phyloP scores from a whole-genome alignment of 257 asterid genomes.

The Petrea volubilis region DNA sequence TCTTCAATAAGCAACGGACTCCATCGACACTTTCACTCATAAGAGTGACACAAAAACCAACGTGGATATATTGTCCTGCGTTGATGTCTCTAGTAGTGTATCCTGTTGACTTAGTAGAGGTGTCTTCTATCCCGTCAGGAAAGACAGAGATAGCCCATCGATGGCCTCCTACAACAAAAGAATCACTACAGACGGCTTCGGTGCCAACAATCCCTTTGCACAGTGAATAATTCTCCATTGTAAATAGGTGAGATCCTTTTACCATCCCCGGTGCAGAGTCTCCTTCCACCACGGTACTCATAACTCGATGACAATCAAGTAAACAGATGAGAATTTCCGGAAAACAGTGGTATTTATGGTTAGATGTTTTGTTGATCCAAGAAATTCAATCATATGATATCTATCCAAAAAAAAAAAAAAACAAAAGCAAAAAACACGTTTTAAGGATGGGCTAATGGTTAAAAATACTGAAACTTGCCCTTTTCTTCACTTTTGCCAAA shows the following conservation, averaged over 20 bases:
- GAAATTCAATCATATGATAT: too few relatives aligned
- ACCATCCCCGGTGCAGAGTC: neutral
- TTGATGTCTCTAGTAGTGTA: neutral
- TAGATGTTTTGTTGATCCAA: too few relatives aligned
- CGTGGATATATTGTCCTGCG: too few relatives aligned
- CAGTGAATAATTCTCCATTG: conserved; percentile 8
- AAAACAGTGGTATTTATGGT: too few relatives aligned
- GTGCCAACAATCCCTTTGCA: neutral
- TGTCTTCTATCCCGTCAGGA: neutral
- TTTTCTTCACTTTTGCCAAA: too few relatives aligned
- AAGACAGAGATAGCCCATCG: neutral
- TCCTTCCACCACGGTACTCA: too few relatives aligned
- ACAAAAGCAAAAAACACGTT: too few relatives aligned
- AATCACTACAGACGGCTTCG: neutral
- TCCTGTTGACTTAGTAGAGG: neutral
- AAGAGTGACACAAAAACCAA: neutral
- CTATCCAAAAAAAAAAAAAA: too few relatives aligned
- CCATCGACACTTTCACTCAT: neutral
- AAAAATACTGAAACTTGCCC: too few relatives aligned
- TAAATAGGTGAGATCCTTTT: neutral
- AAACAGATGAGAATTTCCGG: too few relatives aligned
- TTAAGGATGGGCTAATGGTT: too few relatives aligned
- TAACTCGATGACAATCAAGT: too few relatives aligned
- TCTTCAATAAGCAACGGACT: neutral
- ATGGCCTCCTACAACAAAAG: conserved; percentile 1